phyloP scores from a whole-genome alignment of 1,284 basidiomycete genomes.

The Apiotrichum porosum region DNA sequence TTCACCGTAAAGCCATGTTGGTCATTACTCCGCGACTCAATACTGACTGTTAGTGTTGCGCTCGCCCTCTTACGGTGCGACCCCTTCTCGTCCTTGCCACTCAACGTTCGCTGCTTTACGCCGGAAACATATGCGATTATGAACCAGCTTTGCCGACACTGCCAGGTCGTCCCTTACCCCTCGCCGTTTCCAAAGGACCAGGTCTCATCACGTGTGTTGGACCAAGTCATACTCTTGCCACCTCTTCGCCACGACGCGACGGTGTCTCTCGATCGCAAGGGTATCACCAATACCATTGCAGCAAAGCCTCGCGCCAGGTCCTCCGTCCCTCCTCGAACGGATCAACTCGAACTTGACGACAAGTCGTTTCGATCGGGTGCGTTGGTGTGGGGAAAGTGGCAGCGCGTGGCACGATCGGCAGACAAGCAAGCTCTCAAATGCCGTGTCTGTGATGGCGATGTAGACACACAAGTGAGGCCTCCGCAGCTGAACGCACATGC shows the following conservation, averaged over 20 bases:
- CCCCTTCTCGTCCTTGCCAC: constrained; percentile 27
- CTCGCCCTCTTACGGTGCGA: constrained; percentile 31
- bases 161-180: too few species aligned
- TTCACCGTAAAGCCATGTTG: constrained; percentile 40
- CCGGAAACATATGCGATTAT: constrained; percentile 45
- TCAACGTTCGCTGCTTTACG: constrained; percentile 61
- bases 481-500: too few species aligned
- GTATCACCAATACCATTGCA: constrained; percentile 61
- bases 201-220: too few species aligned
- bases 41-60: constrained; percentile 30
- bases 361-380: constrained; percentile 49
- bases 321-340: too few species aligned
- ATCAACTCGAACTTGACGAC: constrained; percentile 63
- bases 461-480: constrained; percentile 57
- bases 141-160: background rate
- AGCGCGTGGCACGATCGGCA: background rate
- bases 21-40: constrained; percentile 2
- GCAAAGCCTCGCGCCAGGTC: constrained; percentile 54
- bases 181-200: background rate
- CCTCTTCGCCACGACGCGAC: constrained; percentile 55
- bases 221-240: background rate
- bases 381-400: constrained; percentile 27
- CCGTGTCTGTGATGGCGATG: constrained; percentile 53
- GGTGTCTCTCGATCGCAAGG: constrained; percentile 59
- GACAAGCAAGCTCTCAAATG: constrained; percentile 50